Base-by-base conservation (phyloP, 2,329 filamentous ascomycete genomes). In the Penicillium griseofulvum region DNA sequence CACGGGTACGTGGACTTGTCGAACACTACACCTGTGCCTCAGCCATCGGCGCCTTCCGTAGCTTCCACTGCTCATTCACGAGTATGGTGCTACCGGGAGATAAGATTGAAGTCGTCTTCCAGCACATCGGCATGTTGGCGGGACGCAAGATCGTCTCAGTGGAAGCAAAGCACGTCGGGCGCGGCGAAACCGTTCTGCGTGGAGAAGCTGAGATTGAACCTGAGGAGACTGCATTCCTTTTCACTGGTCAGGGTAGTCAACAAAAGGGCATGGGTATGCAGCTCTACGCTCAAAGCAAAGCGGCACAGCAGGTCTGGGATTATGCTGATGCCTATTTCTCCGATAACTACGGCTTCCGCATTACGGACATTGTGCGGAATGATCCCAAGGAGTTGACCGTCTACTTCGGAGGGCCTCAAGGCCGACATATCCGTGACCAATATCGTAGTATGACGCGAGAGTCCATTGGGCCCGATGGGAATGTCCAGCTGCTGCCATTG, bases 1-100 rank as follows among this genome's bases (percentile, higher is more conserved):
- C 93, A 58, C 88, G 91, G 24, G 33, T 36, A 36, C 33, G 33
- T 36, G 33, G 33, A n/a, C 33, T 36, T 36, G 33, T 36, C 33
- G 33, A 36, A 36, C 33, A 36, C 33, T 36, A 36, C 33, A 36
- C 33, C 33, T 36, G 33, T 36, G 91, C 97, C 79, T 96, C 97
- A 81, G 91, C 96, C 71, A 86, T 96, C 66, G 91, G 92, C 42
- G 91, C 92, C 65, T 91, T 97, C 42, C 87, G 92, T 67, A 96
- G 91, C 78, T 97, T 95, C 84, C 90, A 96, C 68, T 91, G 91
- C 60, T 91, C 88, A 31, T 83, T 97, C 43, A 91, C 94, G n/a
- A 93, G 93, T 61, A 97, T 97, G 92, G 93, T 97, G 9, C 80
- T 97, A 57, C 92, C 92, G 49, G 94, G 96, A 64, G 93, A 97